These are phyloP conservation scores for Verbena officinalis DNA, from an alignment of 257 asterid species.

Conservation along the genomic window DNA sequence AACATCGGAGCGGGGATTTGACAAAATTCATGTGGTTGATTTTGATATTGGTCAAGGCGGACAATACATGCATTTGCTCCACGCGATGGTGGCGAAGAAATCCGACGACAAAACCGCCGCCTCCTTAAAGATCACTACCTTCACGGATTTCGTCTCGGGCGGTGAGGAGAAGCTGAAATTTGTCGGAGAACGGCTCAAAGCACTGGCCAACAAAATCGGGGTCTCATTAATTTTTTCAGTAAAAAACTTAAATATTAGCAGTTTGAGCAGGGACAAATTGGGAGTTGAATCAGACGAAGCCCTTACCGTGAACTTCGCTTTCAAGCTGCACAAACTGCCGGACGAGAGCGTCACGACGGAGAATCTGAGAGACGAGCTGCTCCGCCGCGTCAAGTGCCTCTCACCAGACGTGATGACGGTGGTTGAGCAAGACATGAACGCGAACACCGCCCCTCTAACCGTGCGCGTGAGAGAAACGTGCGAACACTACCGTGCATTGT, in stretches of 20 bases:
- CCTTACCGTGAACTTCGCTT: conserved; percentile 72
- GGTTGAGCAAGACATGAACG: conserved; percentile 71
- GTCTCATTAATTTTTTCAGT: conserved; percentile 42
- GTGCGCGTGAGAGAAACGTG: conserved; percentile 66
- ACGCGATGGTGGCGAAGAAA: conserved; percentile 58
- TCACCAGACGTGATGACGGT: conserved; percentile 60
- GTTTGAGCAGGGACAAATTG: conserved; percentile 46
- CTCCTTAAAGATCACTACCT: conserved; percentile 51
- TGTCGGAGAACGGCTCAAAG: conserved; percentile 36
- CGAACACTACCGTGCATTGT: conserved; percentile 59
- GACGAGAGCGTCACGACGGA: conserved; percentile 81
- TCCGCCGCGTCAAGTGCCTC: conserved; percentile 63
- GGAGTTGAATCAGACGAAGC: conserved; percentile 50
- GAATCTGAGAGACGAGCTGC: conserved; percentile 59
- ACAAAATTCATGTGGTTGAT: conserved; percentile 62
- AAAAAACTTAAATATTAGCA: conserved; percentile 18
- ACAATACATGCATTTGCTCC: conserved; percentile 67
- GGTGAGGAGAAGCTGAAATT: conserved; percentile 38
- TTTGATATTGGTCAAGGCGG: conserved; percentile 67
- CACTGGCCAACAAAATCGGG: conserved; percentile 43
- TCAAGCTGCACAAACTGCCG: conserved; percentile 52
- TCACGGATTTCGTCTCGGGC: conserved; percentile 35
- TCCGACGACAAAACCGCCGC: conserved; percentile 33
- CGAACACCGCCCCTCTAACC: conserved; percentile 61
- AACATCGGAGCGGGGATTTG: conserved; percentile 27